Evolutionary conservation across 169 alveolate genomes (phyloP), one percentile per base, ranked within the genome.

Genomic region (Plasmodium blacklocki): DNA sequence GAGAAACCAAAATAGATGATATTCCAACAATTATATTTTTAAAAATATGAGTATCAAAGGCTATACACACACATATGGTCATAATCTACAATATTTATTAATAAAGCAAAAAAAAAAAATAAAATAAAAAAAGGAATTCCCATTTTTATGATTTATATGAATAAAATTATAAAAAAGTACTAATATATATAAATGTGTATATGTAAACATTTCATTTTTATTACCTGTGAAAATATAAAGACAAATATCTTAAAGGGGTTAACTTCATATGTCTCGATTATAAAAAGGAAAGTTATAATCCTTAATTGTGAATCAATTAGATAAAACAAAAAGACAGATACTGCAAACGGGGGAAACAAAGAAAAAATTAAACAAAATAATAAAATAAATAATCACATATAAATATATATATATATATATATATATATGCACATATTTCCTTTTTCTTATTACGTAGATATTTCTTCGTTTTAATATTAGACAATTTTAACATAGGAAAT

Each of bases 291-390:
- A 43, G 90, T 80, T n/a, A 80, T 49, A 63, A 80, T 68, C 49
- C 90, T 66, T 80, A 80, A 29, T 80, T 80, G 90, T n/a, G 90
- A 80, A 52, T 80, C 90, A 45, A 80, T 80, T 47, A 80, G 83
- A 52, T 80, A 80, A 80, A 67, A 80, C 58, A 80, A 18, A 49
- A 80, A 80, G 29, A 80, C 73, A 32, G 62, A 80, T 32, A 80
- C 90, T 80, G 90, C 50, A 66, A 21, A 7, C 5, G 50, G 50
- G 54, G 21, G 14, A 50, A 49, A 12, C 14, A 4, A 39, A 43
- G 39, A 56, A n/a, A 32, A 52, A 39, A 8, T 32, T 63, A 47
- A 73, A 73, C 19, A 39, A 68, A 26, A 18, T 12, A 39, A 15
- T 50, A 47, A 76, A 63, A 67, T 50, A 54, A 14, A 54, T 72